Base-by-base conservation (phyloP, 2,329 filamentous ascomycete species). In the Balansia obtecta region DNA sequence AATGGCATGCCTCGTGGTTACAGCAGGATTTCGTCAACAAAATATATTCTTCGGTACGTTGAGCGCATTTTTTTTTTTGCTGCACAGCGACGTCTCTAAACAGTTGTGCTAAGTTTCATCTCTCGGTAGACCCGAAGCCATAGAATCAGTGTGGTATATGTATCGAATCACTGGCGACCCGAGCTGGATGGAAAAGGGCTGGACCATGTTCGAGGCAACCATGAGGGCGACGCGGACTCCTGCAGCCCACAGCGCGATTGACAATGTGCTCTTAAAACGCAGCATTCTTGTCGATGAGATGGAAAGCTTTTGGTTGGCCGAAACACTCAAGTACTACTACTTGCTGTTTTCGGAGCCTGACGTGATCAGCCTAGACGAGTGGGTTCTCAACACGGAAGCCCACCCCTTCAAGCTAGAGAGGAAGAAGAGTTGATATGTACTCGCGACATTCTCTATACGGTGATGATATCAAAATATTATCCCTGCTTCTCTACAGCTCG, bases 121-220 rank as follows among this genome's bases (percentile, higher is more conserved):
- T 38, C 37, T 15, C 33, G 7, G 20, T 37, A 86, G 85, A 20
- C 87, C 88, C 18, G 88, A 95, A 70, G 87, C 86, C 1, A 89
- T 95, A 58, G 88, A 95, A 61, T 88, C 84, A 0, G 82, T 94
- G 13, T 94, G 88, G 76, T 86, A 90, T 68, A 83, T 94, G 73
- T 93, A 94, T 69, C 86, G 89, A 61, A 88, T 94, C 66, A 94
- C 88, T 0, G 89, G 88, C 45, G 85, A 93, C 55, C 68, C 74
- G 1, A 65, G 68, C 4, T 88, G 87, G 75, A 83, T 85, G 63
- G 87, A 94, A 30, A 83, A 85, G 56, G 90, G 87, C 15, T 95
- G 89, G 89, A 71, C 73, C 46, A 94, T 95, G 87, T 95, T 88
- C 63, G 69, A 81, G 55, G 74, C 84, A 18, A 80, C 93, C 47